Base-by-base conservation (phyloP, 2,329 filamentous ascomycete species). In the Clonostachys rosea region DNA sequence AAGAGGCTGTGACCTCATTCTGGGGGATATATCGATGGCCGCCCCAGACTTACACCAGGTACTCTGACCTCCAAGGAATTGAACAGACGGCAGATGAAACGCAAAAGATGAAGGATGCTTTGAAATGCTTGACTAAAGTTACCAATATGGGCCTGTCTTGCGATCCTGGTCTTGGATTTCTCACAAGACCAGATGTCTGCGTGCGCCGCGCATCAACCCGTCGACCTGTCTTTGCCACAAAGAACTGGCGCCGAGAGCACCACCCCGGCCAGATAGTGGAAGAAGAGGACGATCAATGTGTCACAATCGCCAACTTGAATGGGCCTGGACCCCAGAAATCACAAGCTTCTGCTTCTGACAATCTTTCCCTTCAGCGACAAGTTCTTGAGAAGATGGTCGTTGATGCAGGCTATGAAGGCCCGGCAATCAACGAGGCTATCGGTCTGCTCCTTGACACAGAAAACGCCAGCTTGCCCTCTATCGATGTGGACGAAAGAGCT, bases 21-120 rank as follows among this genome's bases (percentile, higher is more conserved):
- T 86, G 83, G 77, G 84, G 84, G 5, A 68, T 73, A 6, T 87
- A 86, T 55, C 71, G 77, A 43, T 87, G 84, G 84, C 83, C 84
- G 0, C 73, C 73, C 43, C 66, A 72, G 37, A 67, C 75, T 18
- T 85, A 86, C 59, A 72, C 74, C 34, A 76, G 81, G 13, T 87
- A 80, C 54, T 69, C 75, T 34, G 70, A 77, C 43, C 68, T 86
- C 9, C 79, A 80, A 50, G 74, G 73, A 9, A 69, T 87, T 4
- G 84, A 87, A 57, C 68, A 75, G 45, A 76, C 79, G 10, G 82
- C 84, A 5, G 84, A 88, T 54, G 81, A 85, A 55, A 81, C 75
- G 0, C 69, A 72, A 10, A 74, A 73, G 33, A 83, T 87, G 79
- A 79, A 74, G 50, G 68, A 73, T 34, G 82, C 84, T 4, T 74